Percentiles rank a stretch among this genome's conserved stretches.
phyloP scores from a whole-genome alignment of 768 basidiomycete genomes.

The Flagelloscypha sp. region DNA sequence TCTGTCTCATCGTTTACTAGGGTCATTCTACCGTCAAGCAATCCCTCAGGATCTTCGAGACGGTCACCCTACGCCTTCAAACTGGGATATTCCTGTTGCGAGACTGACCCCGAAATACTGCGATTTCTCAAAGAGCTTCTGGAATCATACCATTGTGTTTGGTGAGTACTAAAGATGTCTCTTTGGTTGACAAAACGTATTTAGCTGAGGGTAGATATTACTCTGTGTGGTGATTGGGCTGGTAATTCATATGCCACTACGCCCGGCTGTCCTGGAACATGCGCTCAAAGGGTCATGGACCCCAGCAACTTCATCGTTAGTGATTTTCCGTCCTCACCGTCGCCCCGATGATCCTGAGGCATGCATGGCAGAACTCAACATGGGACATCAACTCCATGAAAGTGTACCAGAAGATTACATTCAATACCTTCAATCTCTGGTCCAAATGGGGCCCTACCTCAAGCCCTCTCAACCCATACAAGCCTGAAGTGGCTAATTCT shows the following conservation, averaged over 20 bases:
- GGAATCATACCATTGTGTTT: constrained; percentile 67
- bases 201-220: constrained; percentile 47
- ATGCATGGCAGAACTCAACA: constrained; percentile 53
- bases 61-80: constrained; percentile 55
- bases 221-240: constrained; percentile 83
- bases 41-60: constrained; percentile 58
- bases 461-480: too few relatives aligned
- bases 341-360: too few relatives aligned
- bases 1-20: constrained; percentile 25
- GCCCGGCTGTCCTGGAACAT: constrained; percentile 68
- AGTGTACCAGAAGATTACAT: constrained; percentile 54
- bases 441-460: too few relatives aligned
- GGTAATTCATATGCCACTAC: constrained; percentile 72
- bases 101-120: constrained; percentile 45
- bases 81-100: constrained; percentile 66
- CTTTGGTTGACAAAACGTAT: background rate
- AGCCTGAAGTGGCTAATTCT: too few relatives aligned
- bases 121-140: constrained; percentile 49
- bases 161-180: constrained; percentile 47
- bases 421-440: constrained; percentile 55
- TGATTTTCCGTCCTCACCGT: constrained; percentile 3
- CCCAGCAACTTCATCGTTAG: constrained; percentile 66
- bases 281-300: constrained; percentile 51
- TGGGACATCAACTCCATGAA: constrained; percentile 78
- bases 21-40: constrained; percentile 77